Base-by-base conservation (phyloP, 2,329 filamentous ascomycete genomes). In the Exophiala sp. region DNA sequence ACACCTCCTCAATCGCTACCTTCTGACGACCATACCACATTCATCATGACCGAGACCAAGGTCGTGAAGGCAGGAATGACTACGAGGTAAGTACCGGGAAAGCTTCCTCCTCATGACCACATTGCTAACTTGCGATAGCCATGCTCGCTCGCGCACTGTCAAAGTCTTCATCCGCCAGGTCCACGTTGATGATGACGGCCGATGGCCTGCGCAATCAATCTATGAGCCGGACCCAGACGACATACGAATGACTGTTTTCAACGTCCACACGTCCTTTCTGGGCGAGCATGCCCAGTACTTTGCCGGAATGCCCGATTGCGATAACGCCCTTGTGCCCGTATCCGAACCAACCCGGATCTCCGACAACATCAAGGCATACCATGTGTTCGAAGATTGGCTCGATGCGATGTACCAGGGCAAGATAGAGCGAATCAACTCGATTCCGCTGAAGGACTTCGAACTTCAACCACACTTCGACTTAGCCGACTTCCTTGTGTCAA, bases 221-320 rank as follows among this genome's bases (percentile, higher is more conserved):
- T 18, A 18, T 18, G 16, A 18, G 16, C 16, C 29, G 11, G 12
- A 18, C 18, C 9, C 29, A 16, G 29, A 11, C 12, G 24, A 5
- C 12, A 18, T 36, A 5, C 46, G 42, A n/a, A 14, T 40, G 24
- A 57, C 53, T 29, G 54, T 57, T 35, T 57, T 57, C 50, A 50
- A 57, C 14, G 42, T 57, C 29, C 47, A 46, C 54, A 46, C 35
- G 14, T 46, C 45, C 6, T 48, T 57, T 14, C 38, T 57, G 5
- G 11, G 46, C n/a, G 44, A 53, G 32, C 49, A 53, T 16, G 53
- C 54, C 1, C 38, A 18, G 7, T 50, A 47, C 50, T 57, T 53
- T 33, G 47, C 41, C 45, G 53, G 42, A 34, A 36, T 56, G 12
- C 41, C 52, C 32, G 50, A 56, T 36, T 40, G 34, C 16, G 18